phyloP scores from a whole-genome alignment of 371 early-diverging fungal species.

The Nematocida displodere region DNA sequence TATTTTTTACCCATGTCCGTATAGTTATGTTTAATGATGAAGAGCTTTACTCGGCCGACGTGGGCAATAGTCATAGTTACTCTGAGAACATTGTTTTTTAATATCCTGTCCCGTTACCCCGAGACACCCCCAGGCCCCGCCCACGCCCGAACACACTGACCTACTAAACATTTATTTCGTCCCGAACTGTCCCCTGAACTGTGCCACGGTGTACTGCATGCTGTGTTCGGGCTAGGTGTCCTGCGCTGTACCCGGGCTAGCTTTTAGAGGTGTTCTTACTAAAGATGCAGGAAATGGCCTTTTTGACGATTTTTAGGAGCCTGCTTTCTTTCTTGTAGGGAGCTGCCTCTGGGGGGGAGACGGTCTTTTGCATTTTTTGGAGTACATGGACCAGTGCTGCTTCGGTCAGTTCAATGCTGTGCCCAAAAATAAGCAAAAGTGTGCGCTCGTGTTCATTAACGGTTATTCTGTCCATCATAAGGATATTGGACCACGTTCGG shows the following conservation, averaged over 20 bases:
- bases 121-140: too few species aligned
- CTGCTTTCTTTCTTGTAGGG: slow-evolving; percentile 31
- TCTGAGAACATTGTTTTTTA: slow-evolving; percentile 45
- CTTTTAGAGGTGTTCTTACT: neutral
- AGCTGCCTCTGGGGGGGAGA: neutral
- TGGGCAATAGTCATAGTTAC: slow-evolving; percentile 52
- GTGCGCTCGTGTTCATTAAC: slow-evolving; percentile 28
- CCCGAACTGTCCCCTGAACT: too few species aligned
- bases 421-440: slow-evolving; percentile 19
- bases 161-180: too few species aligned
- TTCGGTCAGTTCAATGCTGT: slow-evolving; percentile 10
- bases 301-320: slow-evolving; percentile 12
- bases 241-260: too few species aligned
- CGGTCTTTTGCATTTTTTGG: neutral
- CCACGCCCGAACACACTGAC: too few species aligned
- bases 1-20: slow-evolving; percentile 28
- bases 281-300: slow-evolving; percentile 19
- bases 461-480: slow-evolving; percentile 26
- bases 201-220: too few species aligned
- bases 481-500: slow-evolving; percentile 46
- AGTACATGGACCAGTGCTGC: neutral
- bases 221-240: too few species aligned
- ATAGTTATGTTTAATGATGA: slow-evolving; percentile 53
- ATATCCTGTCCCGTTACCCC: neutral
- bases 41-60: neutral